Conservation (phyloP, 768 basidiomycete species). For the Kwoniella dejecticola region DNA sequence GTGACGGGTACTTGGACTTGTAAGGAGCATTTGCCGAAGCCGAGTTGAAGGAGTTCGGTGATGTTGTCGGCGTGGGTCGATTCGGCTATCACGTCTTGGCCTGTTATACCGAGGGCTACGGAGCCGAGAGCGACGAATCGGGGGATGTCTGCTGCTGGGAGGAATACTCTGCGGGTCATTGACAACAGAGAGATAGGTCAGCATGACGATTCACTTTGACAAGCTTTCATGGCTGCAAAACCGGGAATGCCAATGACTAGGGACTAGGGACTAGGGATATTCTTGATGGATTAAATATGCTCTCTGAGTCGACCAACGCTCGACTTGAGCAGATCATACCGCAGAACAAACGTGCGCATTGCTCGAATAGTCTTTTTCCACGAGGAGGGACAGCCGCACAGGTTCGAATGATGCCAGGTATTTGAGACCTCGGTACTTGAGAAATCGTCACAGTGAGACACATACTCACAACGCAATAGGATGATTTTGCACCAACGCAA, state of each 20-base stretch:
- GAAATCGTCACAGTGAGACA: neutral
- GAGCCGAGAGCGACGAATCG: constrained; percentile 98
- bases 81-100: constrained; percentile 95
- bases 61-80: constrained; percentile 76
- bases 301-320: too few species aligned
- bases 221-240: neutral
- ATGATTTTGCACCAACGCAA: constrained; percentile 90
- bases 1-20: constrained; percentile 83
- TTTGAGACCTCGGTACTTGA: neutral
- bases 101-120: constrained; percentile 95
- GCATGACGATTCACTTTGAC: neutral
- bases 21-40: constrained; percentile 87
- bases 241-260: neutral
- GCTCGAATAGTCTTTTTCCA: too few species aligned
- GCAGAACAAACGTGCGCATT: neutral
- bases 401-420: too few species aligned
- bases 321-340: neutral
- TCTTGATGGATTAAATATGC: too few species aligned
- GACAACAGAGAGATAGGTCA: neutral
- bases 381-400: too few species aligned
- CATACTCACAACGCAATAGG: constrained; percentile 80
- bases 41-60: constrained; percentile 76
- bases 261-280: too few species aligned
- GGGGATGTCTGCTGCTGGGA: constrained; percentile 94
- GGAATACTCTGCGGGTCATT: constrained; percentile 74